Conservation (phyloP, 148 eudicot genomes). For the Chenopodium formosanum region DNA sequence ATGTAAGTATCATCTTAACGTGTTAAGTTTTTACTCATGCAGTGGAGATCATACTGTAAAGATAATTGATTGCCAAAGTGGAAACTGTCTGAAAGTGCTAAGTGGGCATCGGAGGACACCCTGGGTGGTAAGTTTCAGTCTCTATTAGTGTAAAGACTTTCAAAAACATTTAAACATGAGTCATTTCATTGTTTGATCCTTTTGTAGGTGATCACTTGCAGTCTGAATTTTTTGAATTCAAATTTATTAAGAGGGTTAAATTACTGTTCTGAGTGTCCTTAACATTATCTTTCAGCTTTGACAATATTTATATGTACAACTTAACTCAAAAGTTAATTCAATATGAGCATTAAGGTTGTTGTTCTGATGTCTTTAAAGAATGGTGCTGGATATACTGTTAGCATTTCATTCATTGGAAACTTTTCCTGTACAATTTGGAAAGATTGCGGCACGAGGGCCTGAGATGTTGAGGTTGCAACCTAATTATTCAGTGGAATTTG, state of each 20-base stretch:
- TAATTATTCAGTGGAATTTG: neutral
- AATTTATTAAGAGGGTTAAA: too few species aligned
- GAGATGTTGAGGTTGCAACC: neutral
- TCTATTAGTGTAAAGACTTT: neutral
- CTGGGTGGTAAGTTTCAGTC: constrained; percentile 78
- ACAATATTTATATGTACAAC: neutral
- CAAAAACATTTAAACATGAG: neutral
- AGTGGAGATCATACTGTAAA: constrained; percentile 99
- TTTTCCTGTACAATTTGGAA: neutral
- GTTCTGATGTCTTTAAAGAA: neutral
- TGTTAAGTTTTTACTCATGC: constrained; percentile 19
- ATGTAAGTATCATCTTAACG: constrained; percentile 4
- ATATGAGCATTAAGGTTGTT: neutral
- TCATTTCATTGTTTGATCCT: neutral
- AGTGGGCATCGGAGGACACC: constrained; percentile 98
- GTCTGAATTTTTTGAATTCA: neutral
- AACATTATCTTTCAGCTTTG: neutral
- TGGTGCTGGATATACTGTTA: neutral
- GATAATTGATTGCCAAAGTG: constrained; percentile 75
- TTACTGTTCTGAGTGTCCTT: too few species aligned
- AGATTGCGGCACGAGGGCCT: neutral
- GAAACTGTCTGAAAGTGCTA: constrained; percentile 81
- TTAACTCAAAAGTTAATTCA: neutral
- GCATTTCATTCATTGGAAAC: neutral
- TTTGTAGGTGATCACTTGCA: neutral